Evolutionary conservation across 495 filamentous ascomycete species (phyloP).

Genomic region (Xylaria nigripes): DNA sequence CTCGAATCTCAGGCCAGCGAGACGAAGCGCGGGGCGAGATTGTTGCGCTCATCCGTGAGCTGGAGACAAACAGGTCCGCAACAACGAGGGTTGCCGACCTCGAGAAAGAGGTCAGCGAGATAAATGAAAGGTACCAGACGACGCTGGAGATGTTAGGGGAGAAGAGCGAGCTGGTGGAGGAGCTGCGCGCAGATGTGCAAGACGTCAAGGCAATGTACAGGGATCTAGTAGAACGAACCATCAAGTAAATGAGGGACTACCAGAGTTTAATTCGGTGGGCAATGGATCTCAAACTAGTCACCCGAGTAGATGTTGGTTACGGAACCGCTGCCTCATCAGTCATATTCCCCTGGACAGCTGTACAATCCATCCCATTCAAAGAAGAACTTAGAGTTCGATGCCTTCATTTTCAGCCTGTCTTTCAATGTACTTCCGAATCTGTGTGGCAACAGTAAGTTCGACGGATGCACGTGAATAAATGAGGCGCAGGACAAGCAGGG

Average conservation of each 20-base stretch:
- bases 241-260: slow-evolving; percentile 29
- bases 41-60: slow-evolving; percentile 76
- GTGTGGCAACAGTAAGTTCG: not conserved
- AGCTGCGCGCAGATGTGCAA: slow-evolving; percentile 76
- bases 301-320: slow-evolving; percentile 5
- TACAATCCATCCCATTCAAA: not conserved
- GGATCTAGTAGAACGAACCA: slow-evolving; percentile 79
- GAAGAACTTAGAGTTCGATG: slow-evolving; percentile 49
- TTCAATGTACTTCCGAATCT: slow-evolving; percentile 71
- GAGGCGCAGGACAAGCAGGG: not conserved
- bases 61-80: slow-evolving; percentile 57
- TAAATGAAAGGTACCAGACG: slow-evolving; percentile 71
- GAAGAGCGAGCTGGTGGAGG: slow-evolving; percentile 90
- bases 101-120: slow-evolving; percentile 55
- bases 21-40: slow-evolving; percentile 90
- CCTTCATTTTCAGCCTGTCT: slow-evolving; percentile 78
- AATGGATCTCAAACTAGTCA: slow-evolving; percentile 7
- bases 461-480: not conserved
- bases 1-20: slow-evolving; percentile 67
- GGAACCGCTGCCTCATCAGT: not conserved
- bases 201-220: slow-evolving; percentile 95
- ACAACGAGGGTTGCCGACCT: slow-evolving; percentile 53
- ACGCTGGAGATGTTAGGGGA: slow-evolving; percentile 92
- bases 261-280: slow-evolving; percentile 3
- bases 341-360: not conserved